A percentile compares a stretch with the other conserved stretches of the same genome.
Conservation (phyloP, 345 rosid genomes). For the Carallia pectinifolia region DNA sequence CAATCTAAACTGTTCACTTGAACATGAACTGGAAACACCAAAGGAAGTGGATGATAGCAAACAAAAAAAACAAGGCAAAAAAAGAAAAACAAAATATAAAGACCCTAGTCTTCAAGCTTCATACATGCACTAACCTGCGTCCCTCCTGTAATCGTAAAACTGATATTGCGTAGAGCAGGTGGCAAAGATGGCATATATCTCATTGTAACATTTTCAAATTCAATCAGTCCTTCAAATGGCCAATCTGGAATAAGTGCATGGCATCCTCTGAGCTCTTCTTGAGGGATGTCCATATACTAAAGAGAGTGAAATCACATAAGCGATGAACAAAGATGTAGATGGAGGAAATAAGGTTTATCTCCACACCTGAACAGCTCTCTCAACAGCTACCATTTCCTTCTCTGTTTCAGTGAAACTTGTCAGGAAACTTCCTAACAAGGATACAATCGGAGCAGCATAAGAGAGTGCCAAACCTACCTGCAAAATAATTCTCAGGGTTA, state of each 20-base stretch:
- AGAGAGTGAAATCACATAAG: slow-evolving; percentile 18
- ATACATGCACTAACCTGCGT: slow-evolving; percentile 47
- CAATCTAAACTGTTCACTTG: background rate
- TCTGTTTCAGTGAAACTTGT: slow-evolving; percentile 95
- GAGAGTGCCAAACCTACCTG: slow-evolving; percentile 95
- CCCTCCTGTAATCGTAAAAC: slow-evolving; percentile 65
- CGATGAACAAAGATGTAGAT: slow-evolving; percentile 6
- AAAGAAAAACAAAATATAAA: no score
- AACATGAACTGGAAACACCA: background rate
- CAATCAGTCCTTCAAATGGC: slow-evolving; percentile 69
- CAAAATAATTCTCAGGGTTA: slow-evolving; percentile 9
- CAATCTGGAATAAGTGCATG: slow-evolving; percentile 50
- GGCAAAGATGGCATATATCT: slow-evolving; percentile 71
- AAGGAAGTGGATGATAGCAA: background rate
- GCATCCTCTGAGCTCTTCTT: slow-evolving; percentile 60
- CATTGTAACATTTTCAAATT: slow-evolving; percentile 76
- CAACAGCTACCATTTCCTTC: slow-evolving; percentile 91
- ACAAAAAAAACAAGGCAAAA: no score
- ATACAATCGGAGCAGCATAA: slow-evolving; percentile 84
- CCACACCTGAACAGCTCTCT: slow-evolving; percentile 80
- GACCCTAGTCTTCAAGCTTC: background rate
- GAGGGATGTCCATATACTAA: slow-evolving; percentile 87
- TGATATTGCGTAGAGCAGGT: slow-evolving; percentile 56
- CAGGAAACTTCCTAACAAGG: slow-evolving; percentile 76
- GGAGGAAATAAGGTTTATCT: background rate